Evolutionary conservation across 108 stramenopile species (phyloP).

Genomic region (Nannochloropsis salina): DNA sequence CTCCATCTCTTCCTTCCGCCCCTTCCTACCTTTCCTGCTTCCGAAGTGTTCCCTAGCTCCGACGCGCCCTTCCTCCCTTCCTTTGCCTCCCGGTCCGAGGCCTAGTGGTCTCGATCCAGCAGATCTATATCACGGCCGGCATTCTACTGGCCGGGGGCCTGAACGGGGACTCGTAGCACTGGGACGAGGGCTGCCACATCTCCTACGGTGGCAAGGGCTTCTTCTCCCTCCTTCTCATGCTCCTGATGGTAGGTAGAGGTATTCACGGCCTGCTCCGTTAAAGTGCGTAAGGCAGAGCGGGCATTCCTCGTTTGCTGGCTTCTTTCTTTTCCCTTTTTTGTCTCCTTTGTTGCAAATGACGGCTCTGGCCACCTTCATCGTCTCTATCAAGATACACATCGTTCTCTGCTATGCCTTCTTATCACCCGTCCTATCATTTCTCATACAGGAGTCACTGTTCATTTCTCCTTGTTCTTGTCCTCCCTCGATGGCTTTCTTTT

Average conservation of each 20-base stretch:
- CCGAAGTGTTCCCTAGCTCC: too few species aligned
- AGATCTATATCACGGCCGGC: conserved; percentile 49
- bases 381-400: too few species aligned
- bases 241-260: conserved; percentile 35
- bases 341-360: too few species aligned
- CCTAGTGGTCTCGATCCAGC: conserved; percentile 35
- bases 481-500: not conserved
- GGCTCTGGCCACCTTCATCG: too few species aligned
- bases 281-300: too few species aligned
- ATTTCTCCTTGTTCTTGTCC: not conserved
- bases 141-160: conserved; percentile 41
- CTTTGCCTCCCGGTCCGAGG: not conserved
- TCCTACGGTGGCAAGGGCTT: conserved; percentile 52
- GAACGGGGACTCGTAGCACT: conserved; percentile 42
- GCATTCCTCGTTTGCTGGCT: too few species aligned
- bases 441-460: not conserved
- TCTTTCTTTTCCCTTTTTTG: too few species aligned
- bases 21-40: not conserved
- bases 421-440: too few species aligned
- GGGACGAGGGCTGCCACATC: conserved; percentile 53
- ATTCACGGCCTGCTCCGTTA: not conserved
- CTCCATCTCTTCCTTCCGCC: not conserved
- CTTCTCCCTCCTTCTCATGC: conserved; percentile 43
- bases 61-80: not conserved
- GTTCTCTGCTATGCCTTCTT: too few species aligned